Conservation (phyloP, 495 filamentous ascomycete species). For the Daldinia concentrica region DNA sequence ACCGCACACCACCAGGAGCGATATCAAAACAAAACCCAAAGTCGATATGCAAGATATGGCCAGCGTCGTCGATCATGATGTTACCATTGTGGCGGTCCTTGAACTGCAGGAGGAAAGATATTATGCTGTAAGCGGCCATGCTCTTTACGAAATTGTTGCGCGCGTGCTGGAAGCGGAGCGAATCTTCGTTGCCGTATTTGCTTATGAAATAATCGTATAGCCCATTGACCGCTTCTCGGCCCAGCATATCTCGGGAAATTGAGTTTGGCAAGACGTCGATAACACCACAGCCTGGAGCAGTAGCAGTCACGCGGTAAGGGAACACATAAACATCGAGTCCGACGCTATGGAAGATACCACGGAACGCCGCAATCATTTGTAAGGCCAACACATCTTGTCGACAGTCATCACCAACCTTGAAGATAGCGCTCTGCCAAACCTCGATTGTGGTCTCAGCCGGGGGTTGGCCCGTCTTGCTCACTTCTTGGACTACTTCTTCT, state of each 20-base stretch:
- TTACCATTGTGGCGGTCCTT: conserved; percentile 99
- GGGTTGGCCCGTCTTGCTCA: conserved; percentile 45
- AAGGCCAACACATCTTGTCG: conserved; percentile 95
- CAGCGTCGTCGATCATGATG: conserved; percentile 98
- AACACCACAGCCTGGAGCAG: conserved; percentile 95
- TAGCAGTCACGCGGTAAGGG: conserved; percentile 97
- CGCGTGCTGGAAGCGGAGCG: conserved; percentile 91
- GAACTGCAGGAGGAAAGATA: conserved; percentile 96
- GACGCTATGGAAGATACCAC: conserved; percentile 92
- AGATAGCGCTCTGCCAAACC: conserved; percentile 98
- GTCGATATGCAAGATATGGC: conserved; percentile 98
- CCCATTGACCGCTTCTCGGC: conserved; percentile 95
- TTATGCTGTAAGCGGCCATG: conserved; percentile 99
- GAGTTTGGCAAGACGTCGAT: conserved; percentile 98
- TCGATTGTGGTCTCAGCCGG: conserved; percentile 71
- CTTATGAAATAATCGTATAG: conserved; percentile 98
- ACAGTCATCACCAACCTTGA: conserved; percentile 99
- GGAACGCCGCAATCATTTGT: conserved; percentile 97
- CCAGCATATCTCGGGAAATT: conserved; percentile 98
- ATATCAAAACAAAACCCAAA: conserved; percentile 99
- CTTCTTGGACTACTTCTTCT: conserved; percentile 56
- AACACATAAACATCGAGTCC: conserved; percentile 97
- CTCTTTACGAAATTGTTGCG: conserved; percentile 98
- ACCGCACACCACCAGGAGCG: conserved; percentile 93
- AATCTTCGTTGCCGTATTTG: conserved; percentile 96